These are phyloP conservation scores for Eucalyptus coolabah DNA, from an alignment of 345 rosid genomes.

Conservation along the genomic window DNA sequence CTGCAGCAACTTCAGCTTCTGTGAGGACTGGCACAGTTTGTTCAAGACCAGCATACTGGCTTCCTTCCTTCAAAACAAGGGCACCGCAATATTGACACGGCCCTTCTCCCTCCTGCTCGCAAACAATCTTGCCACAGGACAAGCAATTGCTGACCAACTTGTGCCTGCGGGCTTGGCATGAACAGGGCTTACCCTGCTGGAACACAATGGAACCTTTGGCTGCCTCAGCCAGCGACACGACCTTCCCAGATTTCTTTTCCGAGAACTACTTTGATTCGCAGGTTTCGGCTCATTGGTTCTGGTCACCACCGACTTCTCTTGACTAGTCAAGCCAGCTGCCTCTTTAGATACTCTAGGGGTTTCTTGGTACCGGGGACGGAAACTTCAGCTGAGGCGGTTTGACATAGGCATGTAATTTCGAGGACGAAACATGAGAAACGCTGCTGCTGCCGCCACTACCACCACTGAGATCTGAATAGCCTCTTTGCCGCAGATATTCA, in stretches of 20 bases:
- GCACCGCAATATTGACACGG: slow-evolving; percentile 85
- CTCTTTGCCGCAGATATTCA: slow-evolving; percentile 66
- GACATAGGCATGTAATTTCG: slow-evolving; percentile 60
- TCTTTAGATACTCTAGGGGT: slow-evolving; percentile 37
- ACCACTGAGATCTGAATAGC: slow-evolving; percentile 25
- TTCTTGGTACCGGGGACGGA: slow-evolving; percentile 36
- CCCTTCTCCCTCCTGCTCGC: slow-evolving; percentile 98
- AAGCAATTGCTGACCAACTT: slow-evolving; percentile 81
- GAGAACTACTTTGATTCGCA: slow-evolving; percentile 27
- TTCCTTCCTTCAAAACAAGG: slow-evolving; percentile 79
- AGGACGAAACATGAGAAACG: slow-evolving; percentile 15
- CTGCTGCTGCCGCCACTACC: not conserved
- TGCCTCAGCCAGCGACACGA: slow-evolving; percentile 84
- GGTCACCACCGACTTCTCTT: slow-evolving; percentile 1
- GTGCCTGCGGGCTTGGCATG: slow-evolving; percentile 87
- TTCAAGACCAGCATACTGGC: slow-evolving; percentile 78
- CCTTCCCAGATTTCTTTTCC: slow-evolving; percentile 84
- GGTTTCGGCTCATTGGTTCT: slow-evolving; percentile 10
- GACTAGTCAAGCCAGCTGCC: slow-evolving; percentile 11
- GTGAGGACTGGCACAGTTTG: slow-evolving; percentile 47
- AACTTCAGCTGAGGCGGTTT: slow-evolving; percentile 48
- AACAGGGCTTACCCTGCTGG: slow-evolving; percentile 90
- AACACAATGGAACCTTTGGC: slow-evolving; percentile 90
- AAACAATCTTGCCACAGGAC: slow-evolving; percentile 94
- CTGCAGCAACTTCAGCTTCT: slow-evolving; percentile 79